Evolutionary conservation across 768 basidiomycete genomes (phyloP).

Genomic region (Collybia sordida): DNA sequence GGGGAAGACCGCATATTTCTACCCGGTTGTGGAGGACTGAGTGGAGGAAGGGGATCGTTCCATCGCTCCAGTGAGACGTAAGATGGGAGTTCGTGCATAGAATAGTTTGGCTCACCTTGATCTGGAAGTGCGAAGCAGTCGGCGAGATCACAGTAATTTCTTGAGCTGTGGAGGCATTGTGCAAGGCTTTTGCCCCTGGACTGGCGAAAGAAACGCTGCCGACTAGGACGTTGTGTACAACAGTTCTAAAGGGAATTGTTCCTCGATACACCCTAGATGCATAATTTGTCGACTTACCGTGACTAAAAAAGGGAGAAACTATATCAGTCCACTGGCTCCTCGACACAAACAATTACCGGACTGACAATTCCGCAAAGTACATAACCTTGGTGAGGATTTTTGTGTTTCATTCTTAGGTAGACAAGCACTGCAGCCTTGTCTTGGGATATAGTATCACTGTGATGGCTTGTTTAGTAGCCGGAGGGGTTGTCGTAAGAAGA

Average conservation of each 20-base stretch:
- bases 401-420: constrained; percentile 78
- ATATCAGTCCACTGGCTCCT: not conserved
- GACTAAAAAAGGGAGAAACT: constrained; percentile 11
- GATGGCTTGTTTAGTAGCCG: not conserved
- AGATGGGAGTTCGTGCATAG: constrained; percentile 2
- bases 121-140: constrained; percentile 49
- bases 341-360: constrained; percentile 8
- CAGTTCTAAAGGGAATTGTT: constrained; percentile 42
- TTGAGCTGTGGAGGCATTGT: constrained; percentile 81
- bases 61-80: constrained; percentile 47
- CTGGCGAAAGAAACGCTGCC: constrained; percentile 80
- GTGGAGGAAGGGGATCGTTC: constrained; percentile 61
- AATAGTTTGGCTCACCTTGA: constrained; percentile 39
- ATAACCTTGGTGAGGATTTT: constrained; percentile 75
- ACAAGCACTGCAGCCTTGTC: constrained; percentile 81
- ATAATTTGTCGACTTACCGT: constrained; percentile 10
- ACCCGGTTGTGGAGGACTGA: constrained; percentile 50
- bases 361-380: constrained; percentile 73
- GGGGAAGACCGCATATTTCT: constrained; percentile 24
- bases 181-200: constrained; percentile 72
- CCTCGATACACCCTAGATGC: constrained; percentile 7
- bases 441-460: constrained; percentile 70
- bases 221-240: constrained; percentile 71
- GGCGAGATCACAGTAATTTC: constrained; percentile 77
- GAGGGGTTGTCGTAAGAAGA: not conserved